Conservation (phyloP, 179 eudicot species). For the Corrigiola litoralis region DNA sequence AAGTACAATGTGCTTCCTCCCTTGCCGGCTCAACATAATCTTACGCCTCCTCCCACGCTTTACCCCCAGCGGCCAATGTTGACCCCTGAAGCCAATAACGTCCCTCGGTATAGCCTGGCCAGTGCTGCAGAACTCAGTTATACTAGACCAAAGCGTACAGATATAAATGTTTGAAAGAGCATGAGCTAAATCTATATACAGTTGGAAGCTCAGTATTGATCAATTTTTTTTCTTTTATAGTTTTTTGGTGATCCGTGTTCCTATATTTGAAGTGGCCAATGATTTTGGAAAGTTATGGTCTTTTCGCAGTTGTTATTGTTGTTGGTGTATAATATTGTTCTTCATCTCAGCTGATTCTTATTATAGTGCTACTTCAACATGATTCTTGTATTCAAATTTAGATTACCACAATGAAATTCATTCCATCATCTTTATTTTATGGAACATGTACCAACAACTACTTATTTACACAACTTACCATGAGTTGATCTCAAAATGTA, state of each 20-base stretch:
- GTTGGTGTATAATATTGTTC: not conserved
- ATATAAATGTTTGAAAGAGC: slow-evolving; percentile 68
- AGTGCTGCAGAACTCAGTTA: slow-evolving; percentile 53
- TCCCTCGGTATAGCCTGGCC: slow-evolving; percentile 61
- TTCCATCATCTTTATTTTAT: not conserved
- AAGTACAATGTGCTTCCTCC: slow-evolving; percentile 85
- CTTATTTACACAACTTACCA: too few species aligned
- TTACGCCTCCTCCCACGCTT: slow-evolving; percentile 92
- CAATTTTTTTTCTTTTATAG: not conserved
- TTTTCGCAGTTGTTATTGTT: not conserved
- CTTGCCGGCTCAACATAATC: slow-evolving; percentile 87
- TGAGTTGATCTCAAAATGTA: too few species aligned
- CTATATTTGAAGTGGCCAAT: slow-evolving; percentile 6
- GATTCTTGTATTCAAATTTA: not conserved
- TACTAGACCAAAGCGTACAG: slow-evolving; percentile 71
- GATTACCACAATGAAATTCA: not conserved
- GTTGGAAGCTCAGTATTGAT: not conserved
- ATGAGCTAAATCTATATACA: not conserved
- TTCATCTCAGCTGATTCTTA: too few species aligned
- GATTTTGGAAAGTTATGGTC: slow-evolving; percentile 5
- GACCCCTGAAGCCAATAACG: slow-evolving; percentile 63
- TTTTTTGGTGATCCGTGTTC: not conserved
- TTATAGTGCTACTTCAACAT: too few species aligned
- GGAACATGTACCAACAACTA: not conserved
- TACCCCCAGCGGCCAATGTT: slow-evolving; percentile 94